These are phyloP conservation scores for Cercospora janseana DNA, from an alignment of 2,329 filamentous ascomycete species.

Conservation along the genomic window DNA sequence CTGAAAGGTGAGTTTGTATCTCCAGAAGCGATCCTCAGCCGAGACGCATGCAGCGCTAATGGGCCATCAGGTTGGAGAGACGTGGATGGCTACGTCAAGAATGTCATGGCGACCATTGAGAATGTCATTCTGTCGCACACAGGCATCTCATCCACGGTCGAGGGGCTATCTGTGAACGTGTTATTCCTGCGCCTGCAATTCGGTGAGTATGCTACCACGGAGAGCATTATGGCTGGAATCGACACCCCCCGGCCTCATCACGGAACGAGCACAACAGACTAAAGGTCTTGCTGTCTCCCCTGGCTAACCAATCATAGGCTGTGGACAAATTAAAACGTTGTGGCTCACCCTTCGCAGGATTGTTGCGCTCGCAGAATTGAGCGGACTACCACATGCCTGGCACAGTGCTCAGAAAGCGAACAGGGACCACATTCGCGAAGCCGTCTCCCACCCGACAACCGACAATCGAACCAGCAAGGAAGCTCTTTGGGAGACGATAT, in stretches of 20 bases:
- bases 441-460: too few species aligned
- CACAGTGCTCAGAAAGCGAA: slow-evolving; percentile 10
- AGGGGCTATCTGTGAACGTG: slow-evolving; percentile 37
- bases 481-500: slow-evolving; percentile 17
- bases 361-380: slow-evolving; percentile 42
- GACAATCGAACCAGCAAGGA: slow-evolving; percentile 12
- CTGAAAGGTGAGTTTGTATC: slow-evolving; percentile 7
- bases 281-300: background rate
- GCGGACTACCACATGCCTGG: slow-evolving; percentile 37
- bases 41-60: background rate
- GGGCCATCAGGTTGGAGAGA: slow-evolving; percentile 10
- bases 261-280: too few species aligned
- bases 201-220: background rate
- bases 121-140: slow-evolving; percentile 35
- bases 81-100: slow-evolving; percentile 24
- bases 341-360: slow-evolving; percentile 42
- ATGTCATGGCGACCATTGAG: slow-evolving; percentile 33
- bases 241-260: too few species aligned
- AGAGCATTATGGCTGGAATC: too few species aligned
- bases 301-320: slow-evolving; percentile 33
- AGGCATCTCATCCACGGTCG: slow-evolving; percentile 35
- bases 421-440: too few species aligned
- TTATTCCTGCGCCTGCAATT: slow-evolving; percentile 41
- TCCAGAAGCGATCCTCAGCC: too few species aligned
- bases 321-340: slow-evolving; percentile 38